These are phyloP conservation scores for Acidomyces sp. DNA, from an alignment of 495 filamentous ascomycete genomes.

Conservation along the genomic window DNA sequence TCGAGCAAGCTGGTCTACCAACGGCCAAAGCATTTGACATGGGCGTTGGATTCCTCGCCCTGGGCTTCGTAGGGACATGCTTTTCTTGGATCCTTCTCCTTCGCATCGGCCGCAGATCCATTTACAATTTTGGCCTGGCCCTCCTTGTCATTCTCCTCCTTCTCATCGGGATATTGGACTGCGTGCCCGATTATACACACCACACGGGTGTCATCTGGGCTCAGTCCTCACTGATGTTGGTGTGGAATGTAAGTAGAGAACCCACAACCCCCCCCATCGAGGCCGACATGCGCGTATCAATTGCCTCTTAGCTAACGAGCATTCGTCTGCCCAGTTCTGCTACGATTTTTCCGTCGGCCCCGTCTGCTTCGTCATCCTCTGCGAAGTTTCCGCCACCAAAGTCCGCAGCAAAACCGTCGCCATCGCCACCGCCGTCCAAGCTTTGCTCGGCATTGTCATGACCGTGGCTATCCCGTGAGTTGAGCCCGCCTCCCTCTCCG, in stretches of 20 bases:
- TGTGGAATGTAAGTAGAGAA: too few relatives aligned
- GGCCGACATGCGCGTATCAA: too few relatives aligned
- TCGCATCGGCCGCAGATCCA: constrained; percentile 35
- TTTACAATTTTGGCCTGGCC: constrained; percentile 40
- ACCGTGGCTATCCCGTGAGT: constrained; percentile 44
- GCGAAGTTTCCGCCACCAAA: constrained; percentile 43
- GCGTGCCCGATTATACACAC: constrained; percentile 32
- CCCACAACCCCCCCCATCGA: too few relatives aligned
- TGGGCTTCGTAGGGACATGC: constrained; percentile 40
- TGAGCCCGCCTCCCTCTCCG: neutral
- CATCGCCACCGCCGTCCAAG: constrained; percentile 47
- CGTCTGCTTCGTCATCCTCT: constrained; percentile 48
- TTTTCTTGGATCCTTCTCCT: constrained; percentile 40
- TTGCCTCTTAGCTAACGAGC: neutral
- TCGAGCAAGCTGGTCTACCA: constrained; percentile 51
- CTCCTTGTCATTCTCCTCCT: constrained; percentile 38
- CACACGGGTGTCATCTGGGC: constrained; percentile 35
- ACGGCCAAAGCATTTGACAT: constrained; percentile 27
- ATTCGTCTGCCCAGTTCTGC: constrained; percentile 11
- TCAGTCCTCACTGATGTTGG: constrained; percentile 39
- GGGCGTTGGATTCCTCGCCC: constrained; percentile 30
- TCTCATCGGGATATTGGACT: constrained; percentile 46
- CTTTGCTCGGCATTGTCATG: constrained; percentile 45
- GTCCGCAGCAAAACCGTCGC: constrained; percentile 51
- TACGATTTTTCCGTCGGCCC: constrained; percentile 48